Conservation (phyloP, 805 yeast genomes). For the Schizosaccharomyces octosporus region DNA sequence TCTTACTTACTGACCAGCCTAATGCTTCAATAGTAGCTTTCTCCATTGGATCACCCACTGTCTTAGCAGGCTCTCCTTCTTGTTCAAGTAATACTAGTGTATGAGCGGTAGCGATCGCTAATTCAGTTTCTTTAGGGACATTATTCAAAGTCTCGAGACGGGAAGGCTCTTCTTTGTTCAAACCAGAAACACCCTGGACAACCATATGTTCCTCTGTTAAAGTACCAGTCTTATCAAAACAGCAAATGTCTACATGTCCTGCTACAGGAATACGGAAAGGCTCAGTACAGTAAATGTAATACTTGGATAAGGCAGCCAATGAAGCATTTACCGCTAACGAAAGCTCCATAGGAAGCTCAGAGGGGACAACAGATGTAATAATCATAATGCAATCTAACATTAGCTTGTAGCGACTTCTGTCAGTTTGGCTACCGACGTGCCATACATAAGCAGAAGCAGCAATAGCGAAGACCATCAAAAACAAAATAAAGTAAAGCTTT, state of each 20-base stretch:
- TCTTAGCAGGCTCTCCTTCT: slow-evolving; percentile 47
- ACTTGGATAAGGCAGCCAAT: slow-evolving; percentile 63
- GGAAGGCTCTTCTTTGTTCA: slow-evolving; percentile 16
- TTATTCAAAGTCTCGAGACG: slow-evolving; percentile 28
- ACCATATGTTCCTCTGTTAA: slow-evolving; percentile 88
- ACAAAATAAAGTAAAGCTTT: slow-evolving; percentile 75
- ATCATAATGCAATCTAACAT: slow-evolving; percentile 87
- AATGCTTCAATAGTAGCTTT: slow-evolving; percentile 78
- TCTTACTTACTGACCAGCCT: slow-evolving; percentile 58
- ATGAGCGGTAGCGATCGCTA: slow-evolving; percentile 80
- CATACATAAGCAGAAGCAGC: slow-evolving; percentile 95
- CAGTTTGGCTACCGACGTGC: slow-evolving; percentile 91
- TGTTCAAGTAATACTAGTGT: slow-evolving; percentile 70
- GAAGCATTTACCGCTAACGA: slow-evolving; percentile 95
- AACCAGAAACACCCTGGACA: slow-evolving; percentile 88
- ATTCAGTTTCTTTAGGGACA: slow-evolving; percentile 43
- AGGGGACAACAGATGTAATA: slow-evolving; percentile 93
- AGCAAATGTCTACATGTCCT: slow-evolving; percentile 92
- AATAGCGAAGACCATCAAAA: slow-evolving; percentile 71
- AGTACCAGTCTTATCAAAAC: slow-evolving; percentile 96
- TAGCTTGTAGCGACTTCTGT: slow-evolving; percentile 80
- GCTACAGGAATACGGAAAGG: slow-evolving; percentile 96
- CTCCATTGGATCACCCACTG: slow-evolving; percentile 98
- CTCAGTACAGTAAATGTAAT: slow-evolving; percentile 84
- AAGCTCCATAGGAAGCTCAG: slow-evolving; percentile 95